phyloP scores from a whole-genome alignment of 345 rosid genomes.

The Eutrema japonicum region DNA sequence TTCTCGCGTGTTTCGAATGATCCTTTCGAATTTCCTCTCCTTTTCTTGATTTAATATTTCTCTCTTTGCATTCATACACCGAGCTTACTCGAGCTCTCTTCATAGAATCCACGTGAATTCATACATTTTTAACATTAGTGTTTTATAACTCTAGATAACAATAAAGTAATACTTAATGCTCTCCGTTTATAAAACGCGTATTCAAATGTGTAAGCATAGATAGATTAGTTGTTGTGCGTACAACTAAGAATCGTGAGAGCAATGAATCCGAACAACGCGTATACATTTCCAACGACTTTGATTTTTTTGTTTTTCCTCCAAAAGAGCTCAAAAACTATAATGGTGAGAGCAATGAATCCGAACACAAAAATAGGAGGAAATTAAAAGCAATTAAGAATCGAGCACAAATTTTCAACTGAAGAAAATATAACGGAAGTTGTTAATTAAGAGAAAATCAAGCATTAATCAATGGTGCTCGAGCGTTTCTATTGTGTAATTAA shows the following conservation, averaged over 20 bases:
- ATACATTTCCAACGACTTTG: slow-evolving; percentile 6
- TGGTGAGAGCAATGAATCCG: slow-evolving; percentile 3
- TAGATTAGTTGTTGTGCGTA: background rate
- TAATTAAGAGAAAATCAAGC: background rate
- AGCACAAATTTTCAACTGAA: background rate
- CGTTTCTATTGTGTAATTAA: background rate
- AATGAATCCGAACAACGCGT: too few relatives aligned
- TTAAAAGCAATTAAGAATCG: background rate
- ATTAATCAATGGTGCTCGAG: slow-evolving; percentile 17
- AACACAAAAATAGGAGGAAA: background rate
- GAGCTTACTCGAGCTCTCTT: slow-evolving; percentile 38
- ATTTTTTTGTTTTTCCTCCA: background rate
- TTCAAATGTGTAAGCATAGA: background rate
- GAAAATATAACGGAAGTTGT: background rate
- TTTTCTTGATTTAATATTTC: slow-evolving; percentile 2
- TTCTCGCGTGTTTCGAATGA: slow-evolving; percentile 26
- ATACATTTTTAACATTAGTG: slow-evolving; percentile 6
- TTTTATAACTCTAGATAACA: slow-evolving; percentile 13
- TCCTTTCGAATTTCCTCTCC: slow-evolving; percentile 25
- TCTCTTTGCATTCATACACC: slow-evolving; percentile 23
- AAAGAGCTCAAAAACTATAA: slow-evolving; percentile 2
- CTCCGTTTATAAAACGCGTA: background rate
- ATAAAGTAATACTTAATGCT: background rate
- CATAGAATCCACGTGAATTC: slow-evolving; percentile 9
- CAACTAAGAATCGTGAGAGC: too few relatives aligned